phyloP scores from a whole-genome alignment of 2,329 filamentous ascomycete genomes.

The Colletotrichum endophyticum region DNA sequence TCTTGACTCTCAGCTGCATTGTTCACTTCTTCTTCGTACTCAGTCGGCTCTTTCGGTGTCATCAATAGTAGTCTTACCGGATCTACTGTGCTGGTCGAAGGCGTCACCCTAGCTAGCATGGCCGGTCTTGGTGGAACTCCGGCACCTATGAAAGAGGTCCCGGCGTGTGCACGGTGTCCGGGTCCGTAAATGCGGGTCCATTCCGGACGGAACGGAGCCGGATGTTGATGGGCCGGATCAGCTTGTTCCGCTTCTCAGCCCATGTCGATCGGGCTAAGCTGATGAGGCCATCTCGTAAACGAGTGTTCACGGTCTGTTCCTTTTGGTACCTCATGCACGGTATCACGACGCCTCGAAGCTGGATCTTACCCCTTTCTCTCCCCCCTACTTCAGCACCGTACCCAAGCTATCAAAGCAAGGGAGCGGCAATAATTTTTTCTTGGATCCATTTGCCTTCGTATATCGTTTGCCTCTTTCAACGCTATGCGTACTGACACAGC shows the following conservation, averaged over 20 bases:
- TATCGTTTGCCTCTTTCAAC: background rate
- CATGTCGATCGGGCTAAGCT: background rate
- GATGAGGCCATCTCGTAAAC: background rate
- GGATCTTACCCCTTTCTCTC: background rate
- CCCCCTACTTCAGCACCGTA: background rate
- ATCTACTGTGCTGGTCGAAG: background rate
- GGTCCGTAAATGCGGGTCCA: background rate
- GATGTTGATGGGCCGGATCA: background rate
- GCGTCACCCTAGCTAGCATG: background rate
- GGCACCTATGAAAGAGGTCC: background rate
- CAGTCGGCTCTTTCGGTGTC: background rate
- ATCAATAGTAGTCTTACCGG: background rate
- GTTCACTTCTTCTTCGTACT: background rate
- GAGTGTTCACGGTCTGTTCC: background rate
- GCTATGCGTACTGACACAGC: background rate
- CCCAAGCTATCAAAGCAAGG: background rate
- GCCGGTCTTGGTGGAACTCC: fast-evolving
- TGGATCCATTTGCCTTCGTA: background rate
- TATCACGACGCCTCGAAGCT: background rate
- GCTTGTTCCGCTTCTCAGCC: background rate
- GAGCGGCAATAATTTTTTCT: background rate
- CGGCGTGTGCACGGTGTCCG: background rate
- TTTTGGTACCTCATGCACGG: background rate
- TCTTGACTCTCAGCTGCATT: background rate
- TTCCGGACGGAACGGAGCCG: background rate